Evolutionary conservation across 768 basidiomycete species (phyloP).

Genomic region (Pholiota microspora): DNA sequence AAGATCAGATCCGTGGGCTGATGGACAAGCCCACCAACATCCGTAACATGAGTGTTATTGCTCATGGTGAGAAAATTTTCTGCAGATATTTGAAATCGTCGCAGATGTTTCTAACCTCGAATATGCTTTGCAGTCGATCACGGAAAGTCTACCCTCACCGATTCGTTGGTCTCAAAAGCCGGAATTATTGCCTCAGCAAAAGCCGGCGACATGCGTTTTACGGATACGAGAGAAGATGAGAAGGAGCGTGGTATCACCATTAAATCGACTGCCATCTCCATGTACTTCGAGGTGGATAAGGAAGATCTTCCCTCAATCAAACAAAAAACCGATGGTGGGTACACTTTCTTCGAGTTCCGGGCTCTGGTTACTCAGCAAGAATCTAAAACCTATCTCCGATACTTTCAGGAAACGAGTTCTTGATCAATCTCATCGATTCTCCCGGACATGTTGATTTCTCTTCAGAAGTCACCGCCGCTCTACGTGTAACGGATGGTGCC

Average conservation of each 20-base stretch:
- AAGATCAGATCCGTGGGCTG: slow-evolving; percentile 83
- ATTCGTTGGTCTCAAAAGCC: slow-evolving; percentile 98
- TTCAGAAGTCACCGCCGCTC: slow-evolving; percentile 98
- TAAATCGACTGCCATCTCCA: slow-evolving; percentile 99
- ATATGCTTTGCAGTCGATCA: slow-evolving; percentile 76
- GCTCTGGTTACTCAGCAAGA: background rate
- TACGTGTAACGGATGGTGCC: slow-evolving; percentile 99
- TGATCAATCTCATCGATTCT: slow-evolving; percentile 99
- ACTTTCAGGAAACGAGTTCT: slow-evolving; percentile 80
- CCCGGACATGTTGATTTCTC: slow-evolving; percentile 99
- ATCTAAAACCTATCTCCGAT: slow-evolving; percentile 9
- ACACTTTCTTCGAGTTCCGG: slow-evolving; percentile 8
- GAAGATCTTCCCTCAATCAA: slow-evolving; percentile 83
- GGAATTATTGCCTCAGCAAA: slow-evolving; percentile 96
- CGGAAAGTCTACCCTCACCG: slow-evolving; percentile 99
- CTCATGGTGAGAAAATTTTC: slow-evolving; percentile 63
- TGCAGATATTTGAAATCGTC: slow-evolving; percentile 6
- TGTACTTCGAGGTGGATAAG: slow-evolving; percentile 97
- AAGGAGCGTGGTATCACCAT: slow-evolving; percentile 99
- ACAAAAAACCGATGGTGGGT: slow-evolving; percentile 89
- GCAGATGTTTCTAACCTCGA: slow-evolving; percentile 6
- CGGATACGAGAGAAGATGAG: slow-evolving; percentile 96
- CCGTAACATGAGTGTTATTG: slow-evolving; percentile 94
- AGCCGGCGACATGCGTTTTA: slow-evolving; percentile 96
- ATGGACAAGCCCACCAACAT: slow-evolving; percentile 93